Percentiles rank a stretch among this genome's conserved stretches.
phyloP scores from a whole-genome alignment of 208 protist genomes.

The Trypanosoma boissoni region DNA sequence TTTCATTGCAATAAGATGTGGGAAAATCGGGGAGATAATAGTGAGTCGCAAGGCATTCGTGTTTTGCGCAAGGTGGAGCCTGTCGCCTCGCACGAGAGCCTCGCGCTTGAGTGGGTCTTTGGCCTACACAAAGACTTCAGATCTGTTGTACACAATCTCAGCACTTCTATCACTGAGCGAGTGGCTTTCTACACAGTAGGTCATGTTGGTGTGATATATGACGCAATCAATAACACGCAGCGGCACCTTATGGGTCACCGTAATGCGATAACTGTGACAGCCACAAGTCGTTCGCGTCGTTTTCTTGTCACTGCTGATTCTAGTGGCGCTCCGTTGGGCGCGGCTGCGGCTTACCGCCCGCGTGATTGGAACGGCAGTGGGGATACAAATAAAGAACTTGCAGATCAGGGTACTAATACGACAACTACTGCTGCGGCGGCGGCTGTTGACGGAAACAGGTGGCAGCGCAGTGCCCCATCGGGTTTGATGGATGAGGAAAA shows the following conservation, averaged over 20 bases:
- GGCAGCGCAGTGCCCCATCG: conserved; percentile 35
- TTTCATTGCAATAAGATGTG: not conserved
- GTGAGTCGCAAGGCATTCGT: conserved; percentile 1
- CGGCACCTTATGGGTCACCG: conserved; percentile 89
- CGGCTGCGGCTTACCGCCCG: no score
- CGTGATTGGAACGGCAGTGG: conserved; percentile 25
- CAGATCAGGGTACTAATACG: no score
- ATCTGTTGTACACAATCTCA: conserved; percentile 87
- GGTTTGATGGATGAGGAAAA: conserved; percentile 70
- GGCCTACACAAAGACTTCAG: conserved; percentile 91
- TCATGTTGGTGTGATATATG: conserved; percentile 92
- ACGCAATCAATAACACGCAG: conserved; percentile 84
- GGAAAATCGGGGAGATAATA: not conserved
- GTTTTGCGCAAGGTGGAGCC: conserved; percentile 19
- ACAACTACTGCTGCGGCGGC: no score
- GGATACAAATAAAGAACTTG: conserved; percentile 2
- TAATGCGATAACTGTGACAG: conserved; percentile 76
- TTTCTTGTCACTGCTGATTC: conserved; percentile 92
- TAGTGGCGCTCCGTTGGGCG: conserved; percentile 27
- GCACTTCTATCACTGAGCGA: conserved; percentile 40
- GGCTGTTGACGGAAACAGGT: conserved; percentile 15
- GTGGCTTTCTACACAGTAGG: conserved; percentile 90
- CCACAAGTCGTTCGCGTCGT: conserved; percentile 76
- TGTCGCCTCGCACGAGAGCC: conserved; percentile 44
- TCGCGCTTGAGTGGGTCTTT: conserved; percentile 87